Evolutionary conservation across 805 yeast species (phyloP), one percentile per base, ranked within the genome.

Genomic region (Jamesozyma piceae): DNA sequence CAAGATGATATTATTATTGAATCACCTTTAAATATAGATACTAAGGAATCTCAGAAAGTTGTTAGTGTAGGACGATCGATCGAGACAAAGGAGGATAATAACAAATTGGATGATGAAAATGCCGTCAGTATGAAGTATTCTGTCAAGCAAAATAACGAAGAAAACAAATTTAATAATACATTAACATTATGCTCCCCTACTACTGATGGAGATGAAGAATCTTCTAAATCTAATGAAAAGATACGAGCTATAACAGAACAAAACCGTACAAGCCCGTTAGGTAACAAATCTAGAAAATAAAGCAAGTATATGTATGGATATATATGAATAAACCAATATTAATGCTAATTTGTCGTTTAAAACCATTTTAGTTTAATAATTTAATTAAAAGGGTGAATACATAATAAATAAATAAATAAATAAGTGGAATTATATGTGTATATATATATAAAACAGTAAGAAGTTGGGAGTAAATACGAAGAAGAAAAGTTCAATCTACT

Each of bases 191-290:
- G 33, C n/a, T 22, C 27, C 19, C 37, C 42, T 15, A 24, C 8
- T 27, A 32, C 32, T 8, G 32, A 36, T 15, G 24, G 5, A 22
- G 32, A 36, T 15, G 24, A 5, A 22, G 19, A 29, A 13, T 35
- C n/a, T 20, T 11, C 27, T 11, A 26, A 26, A 10, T n/a, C 27
- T 14, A 21, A 41, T 37, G 47, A 47, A 11, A 51, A 48, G 37
- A 46, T 43, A 41, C 50, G 49, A 38, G 49, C 44, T 13, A 36
- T 43, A 10, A 44, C 41, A 34, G 51, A 50, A 32, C 20, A 33
- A 11, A 31, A 34, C 15, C 21, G 39, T 6, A 42, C 39, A 17
- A 52, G 54, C 33, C 54, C 55, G 2, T 37, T 50, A 22, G 39
- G 50, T 19, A 49, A 48, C 24, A 49, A 45, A 35, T 43, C 46